Base-by-base conservation (phyloP, 2,329 filamentous ascomycete genomes). In the Dactylonectria estremocensis region DNA sequence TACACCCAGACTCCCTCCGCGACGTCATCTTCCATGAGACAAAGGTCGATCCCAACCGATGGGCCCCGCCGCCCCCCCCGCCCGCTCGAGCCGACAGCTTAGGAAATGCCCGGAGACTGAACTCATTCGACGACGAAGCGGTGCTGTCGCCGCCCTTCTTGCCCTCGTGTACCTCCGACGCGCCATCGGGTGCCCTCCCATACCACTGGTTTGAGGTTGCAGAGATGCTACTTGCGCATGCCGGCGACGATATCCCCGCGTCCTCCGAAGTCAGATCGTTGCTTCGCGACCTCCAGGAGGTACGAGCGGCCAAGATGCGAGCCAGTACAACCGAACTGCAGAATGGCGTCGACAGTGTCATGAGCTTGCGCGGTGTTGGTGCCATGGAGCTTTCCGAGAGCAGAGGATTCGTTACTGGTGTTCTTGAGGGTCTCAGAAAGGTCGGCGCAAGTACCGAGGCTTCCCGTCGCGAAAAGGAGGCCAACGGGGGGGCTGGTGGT, bases 201-300 rank as follows among this genome's bases (percentile, higher is more conserved):
- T 98, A 97, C 79, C 95, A 98, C 83, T 99, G 95, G 95, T 88
- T 97, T 48, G 96, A 98, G 82, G 83, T 98, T 9, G 92, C 93
- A 18, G 95, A 97, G 81, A 90, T 97, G 78, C 85, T 99, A 52
- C 88, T 99, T 2, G 92, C 95, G 53, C 92, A 94, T 62, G 95
- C 95, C 4, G 87, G 89, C 28, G 95, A 98, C 80, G 95, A 98
- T 79, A 88, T 98, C 56, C 87, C 77, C 75, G 89, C 92, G 0
- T 87, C 93, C 2, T 91, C 95, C 72, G 89, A 91, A 72, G 91
- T 97, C 8, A 86, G 95, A 7, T 88, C 92, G 28, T 79, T 97
- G 66, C 79, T 98, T 68, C 86, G 95, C 60, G 95, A 97, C 77
- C 80, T 98, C 71, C 87, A 95, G 61, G 95, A 98, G 82, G 93